phyloP scores from a whole-genome alignment of 2,329 filamentous ascomycete genomes.

The Colletotrichum aenigma region DNA sequence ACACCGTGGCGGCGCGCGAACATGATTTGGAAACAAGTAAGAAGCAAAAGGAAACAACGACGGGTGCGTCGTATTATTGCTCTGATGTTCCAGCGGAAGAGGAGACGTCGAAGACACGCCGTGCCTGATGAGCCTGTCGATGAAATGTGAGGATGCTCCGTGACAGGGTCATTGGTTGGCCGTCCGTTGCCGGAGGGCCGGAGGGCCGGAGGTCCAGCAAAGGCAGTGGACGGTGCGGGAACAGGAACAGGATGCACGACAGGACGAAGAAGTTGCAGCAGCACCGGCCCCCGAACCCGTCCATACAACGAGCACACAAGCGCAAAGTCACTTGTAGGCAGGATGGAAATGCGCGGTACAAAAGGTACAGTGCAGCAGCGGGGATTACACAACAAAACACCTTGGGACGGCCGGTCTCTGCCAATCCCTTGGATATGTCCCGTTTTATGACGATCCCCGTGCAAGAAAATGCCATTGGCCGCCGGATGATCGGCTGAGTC shows the following conservation, averaged over 20 bases:
- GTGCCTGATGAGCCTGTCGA: slow-evolving; percentile 1
- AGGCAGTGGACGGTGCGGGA: background rate
- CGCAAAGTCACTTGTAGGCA: background rate
- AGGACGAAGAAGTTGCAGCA: background rate
- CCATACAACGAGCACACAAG: background rate
- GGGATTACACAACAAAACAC: background rate
- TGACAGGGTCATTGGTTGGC: background rate
- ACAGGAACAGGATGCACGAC: background rate
- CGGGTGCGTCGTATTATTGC: background rate
- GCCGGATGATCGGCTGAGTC: slow-evolving; percentile 6
- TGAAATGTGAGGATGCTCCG: background rate
- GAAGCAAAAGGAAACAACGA: background rate
- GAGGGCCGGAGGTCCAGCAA: background rate
- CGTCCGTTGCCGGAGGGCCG: background rate
- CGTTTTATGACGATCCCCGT: slow-evolving; percentile 9
- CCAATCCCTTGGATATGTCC: background rate
- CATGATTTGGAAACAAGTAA: background rate
- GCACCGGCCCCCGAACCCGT: background rate
- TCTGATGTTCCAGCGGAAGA: background rate
- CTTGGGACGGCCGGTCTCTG: background rate
- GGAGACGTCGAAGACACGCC: background rate
- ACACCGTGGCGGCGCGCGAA: background rate
- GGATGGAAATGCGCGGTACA: background rate
- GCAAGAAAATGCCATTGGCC: background rate
- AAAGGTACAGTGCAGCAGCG: background rate